Conservation (phyloP, 169 alveolate species). For the Plasmodium chabaudi region DNA sequence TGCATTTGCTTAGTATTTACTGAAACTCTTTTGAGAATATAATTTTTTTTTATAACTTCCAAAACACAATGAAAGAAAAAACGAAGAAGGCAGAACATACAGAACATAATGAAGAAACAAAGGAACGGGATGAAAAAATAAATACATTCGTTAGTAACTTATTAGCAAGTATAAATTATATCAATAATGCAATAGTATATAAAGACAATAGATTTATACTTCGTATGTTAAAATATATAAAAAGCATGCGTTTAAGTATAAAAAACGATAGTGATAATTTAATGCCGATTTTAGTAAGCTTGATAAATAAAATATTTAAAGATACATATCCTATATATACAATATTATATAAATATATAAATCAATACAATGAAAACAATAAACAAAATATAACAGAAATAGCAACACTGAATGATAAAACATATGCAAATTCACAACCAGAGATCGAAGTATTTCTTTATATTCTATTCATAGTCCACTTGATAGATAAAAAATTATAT, state of each 20-base stretch:
- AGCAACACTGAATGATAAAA: slow-evolving; percentile 32
- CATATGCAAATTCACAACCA: slow-evolving; percentile 28
- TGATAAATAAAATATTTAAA: slow-evolving; percentile 36
- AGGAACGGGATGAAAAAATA: neutral
- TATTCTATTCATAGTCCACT: slow-evolving; percentile 25
- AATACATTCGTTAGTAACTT: slow-evolving; percentile 36
- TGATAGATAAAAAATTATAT: slow-evolving; percentile 37
- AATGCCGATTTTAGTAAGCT: slow-evolving; percentile 33
- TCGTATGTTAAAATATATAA: slow-evolving; percentile 65
- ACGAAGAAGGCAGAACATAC: slow-evolving; percentile 15
- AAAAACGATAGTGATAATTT: slow-evolving; percentile 24
- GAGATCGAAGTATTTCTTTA: slow-evolving; percentile 61
- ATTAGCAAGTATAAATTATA: slow-evolving; percentile 44
- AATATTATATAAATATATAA: slow-evolving; percentile 50
- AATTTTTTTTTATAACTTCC: too few relatives aligned
- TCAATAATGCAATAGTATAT: slow-evolving; percentile 33
- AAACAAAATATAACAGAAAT: slow-evolving; percentile 20
- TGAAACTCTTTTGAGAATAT: too few relatives aligned
- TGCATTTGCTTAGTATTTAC: too few relatives aligned
- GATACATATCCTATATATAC: slow-evolving; percentile 46
- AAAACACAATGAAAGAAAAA: neutral
- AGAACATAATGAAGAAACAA: slow-evolving; percentile 14
- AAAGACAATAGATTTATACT: slow-evolving; percentile 62
- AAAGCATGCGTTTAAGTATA: slow-evolving; percentile 41
- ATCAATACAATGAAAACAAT: neutral